A percentile compares a stretch with the other conserved stretches of the same genome.
These are phyloP conservation scores for Bruguiera parviflora DNA, from an alignment of 345 rosid genomes.

Conservation along the genomic window DNA sequence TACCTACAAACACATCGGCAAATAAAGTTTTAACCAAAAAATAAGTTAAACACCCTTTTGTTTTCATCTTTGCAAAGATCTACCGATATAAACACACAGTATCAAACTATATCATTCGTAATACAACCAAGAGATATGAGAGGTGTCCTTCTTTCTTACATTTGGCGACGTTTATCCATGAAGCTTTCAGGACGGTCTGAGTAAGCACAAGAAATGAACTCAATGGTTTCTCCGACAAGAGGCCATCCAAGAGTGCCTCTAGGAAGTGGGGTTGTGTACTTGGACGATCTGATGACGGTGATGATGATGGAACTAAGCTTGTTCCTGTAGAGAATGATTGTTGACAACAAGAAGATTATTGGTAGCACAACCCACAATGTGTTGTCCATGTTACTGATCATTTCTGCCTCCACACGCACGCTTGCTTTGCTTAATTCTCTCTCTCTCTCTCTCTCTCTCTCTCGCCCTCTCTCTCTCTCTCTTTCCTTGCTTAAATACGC, in stretches of 20 bases:
- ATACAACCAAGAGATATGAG: too few relatives aligned
- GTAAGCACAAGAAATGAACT: slow-evolving; percentile 76
- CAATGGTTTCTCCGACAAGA: slow-evolving; percentile 79
- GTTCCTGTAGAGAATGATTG: slow-evolving; percentile 30
- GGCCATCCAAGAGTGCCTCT: slow-evolving; percentile 87
- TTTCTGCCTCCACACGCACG: background rate
- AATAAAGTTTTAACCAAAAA: too few relatives aligned
- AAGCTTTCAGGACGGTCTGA: slow-evolving; percentile 85
- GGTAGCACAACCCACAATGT: slow-evolving; percentile 34
- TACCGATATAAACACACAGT: too few relatives aligned
- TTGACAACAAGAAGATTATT: slow-evolving; percentile 20
- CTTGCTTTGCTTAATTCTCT: slow-evolving; percentile 18
- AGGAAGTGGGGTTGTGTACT: slow-evolving; percentile 40
- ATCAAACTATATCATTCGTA: background rate
- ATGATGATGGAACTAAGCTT: slow-evolving; percentile 17
- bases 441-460: slow-evolving; percentile 11
- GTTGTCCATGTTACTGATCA: slow-evolving; percentile 27
- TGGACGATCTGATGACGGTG: slow-evolving; percentile 14
- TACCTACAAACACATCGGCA: slow-evolving; percentile 37
- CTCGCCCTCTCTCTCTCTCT: background rate
- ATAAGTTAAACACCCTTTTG: too few relatives aligned
- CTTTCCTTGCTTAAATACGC: slow-evolving; percentile 19
- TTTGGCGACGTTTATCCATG: slow-evolving; percentile 74
- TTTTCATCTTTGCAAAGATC: too few relatives aligned
- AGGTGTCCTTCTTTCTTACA: slow-evolving; percentile 31